These are phyloP conservation scores for Graphiopsis chlorocephala DNA, from an alignment of 2,329 filamentous ascomycete genomes.

Conservation along the genomic window DNA sequence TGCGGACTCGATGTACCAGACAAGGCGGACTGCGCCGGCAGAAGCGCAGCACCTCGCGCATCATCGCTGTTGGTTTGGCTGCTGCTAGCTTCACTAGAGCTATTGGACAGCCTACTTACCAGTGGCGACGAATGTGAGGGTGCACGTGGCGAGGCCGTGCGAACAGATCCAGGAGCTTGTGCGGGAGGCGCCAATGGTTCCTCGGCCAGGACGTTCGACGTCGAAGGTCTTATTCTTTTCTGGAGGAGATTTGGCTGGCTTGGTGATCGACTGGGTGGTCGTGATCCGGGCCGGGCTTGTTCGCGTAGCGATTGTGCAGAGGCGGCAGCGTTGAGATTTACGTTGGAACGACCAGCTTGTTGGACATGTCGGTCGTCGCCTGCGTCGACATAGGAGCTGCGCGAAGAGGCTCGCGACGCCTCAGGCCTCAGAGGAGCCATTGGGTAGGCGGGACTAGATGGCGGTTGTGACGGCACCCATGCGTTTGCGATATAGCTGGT, in stretches of 20 bases:
- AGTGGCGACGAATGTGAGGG: conserved; percentile 11
- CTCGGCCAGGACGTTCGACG: conserved; percentile 14
- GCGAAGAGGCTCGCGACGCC: conserved; percentile 17
- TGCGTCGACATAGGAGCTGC: conserved; percentile 23
- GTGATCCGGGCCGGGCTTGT: conserved; percentile 23
- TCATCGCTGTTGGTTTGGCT: conserved; percentile 11
- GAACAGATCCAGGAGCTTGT: background rate
- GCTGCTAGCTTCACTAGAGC: conserved; percentile 14
- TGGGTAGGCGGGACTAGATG: conserved; percentile 1
- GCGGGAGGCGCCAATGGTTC: background rate
- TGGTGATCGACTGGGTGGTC: conserved; percentile 15
- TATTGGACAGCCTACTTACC: conserved; percentile 11
- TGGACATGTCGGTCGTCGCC: conserved; percentile 25
- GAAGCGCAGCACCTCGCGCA: background rate
- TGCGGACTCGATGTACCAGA: conserved; percentile 9
- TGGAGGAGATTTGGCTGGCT: conserved; percentile 21
- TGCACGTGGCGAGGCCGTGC: conserved; percentile 8
- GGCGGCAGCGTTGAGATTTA: conserved; percentile 33
- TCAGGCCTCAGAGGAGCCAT: conserved; percentile 13
- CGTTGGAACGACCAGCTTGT: conserved; percentile 35
- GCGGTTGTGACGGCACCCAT: conserved; percentile 2
- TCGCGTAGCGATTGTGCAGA: conserved; percentile 36
- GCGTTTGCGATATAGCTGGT: background rate
- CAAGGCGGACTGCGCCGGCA: conserved; percentile 10
- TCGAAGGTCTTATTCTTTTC: conserved; percentile 18